Evolutionary conservation across 2,329 filamentous ascomycete species (phyloP).

Genomic region (Xylariaceae sp.): DNA sequence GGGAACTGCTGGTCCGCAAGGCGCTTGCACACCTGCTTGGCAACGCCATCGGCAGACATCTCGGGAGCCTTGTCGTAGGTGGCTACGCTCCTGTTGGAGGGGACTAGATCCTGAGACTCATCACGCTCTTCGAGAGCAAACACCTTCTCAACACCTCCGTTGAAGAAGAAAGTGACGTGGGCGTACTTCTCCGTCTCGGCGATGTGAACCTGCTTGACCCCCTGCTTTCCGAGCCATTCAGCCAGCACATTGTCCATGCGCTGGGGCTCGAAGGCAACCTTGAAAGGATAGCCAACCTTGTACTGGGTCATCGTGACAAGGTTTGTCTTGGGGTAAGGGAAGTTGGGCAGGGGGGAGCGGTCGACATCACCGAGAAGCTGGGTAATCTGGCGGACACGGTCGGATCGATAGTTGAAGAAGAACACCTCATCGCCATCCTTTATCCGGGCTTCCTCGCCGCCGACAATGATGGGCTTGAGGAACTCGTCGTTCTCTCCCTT

Average conservation of each 20-base stretch:
- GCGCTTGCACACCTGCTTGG: constrained; percentile 82
- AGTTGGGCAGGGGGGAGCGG: constrained; percentile 83
- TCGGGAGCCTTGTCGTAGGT: constrained; percentile 94
- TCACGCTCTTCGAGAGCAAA: constrained; percentile 90
- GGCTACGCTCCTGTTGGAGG: constrained; percentile 81
- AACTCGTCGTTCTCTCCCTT: constrained; percentile 94
- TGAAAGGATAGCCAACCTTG: constrained; percentile 91
- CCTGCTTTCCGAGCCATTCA: constrained; percentile 89
- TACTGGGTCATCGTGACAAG: constrained; percentile 98
- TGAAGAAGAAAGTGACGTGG: constrained; percentile 99
- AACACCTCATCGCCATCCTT: constrained; percentile 91
- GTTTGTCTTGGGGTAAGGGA: constrained; percentile 86
- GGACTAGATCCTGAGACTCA: constrained; percentile 69
- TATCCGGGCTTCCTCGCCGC: constrained; percentile 78
- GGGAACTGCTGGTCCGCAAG: constrained; percentile 81
- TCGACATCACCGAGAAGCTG: constrained; percentile 91
- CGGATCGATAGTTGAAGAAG: constrained; percentile 99
- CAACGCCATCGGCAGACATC: constrained; percentile 91
- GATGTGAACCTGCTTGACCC: constrained; percentile 87
- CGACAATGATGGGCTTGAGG: constrained; percentile 93
- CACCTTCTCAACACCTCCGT: constrained; percentile 94
- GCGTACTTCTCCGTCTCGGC: constrained; percentile 99
- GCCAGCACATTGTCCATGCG: constrained; percentile 97
- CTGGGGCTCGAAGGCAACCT: constrained; percentile 88
- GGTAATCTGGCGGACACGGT: constrained; percentile 92